phyloP scores from a whole-genome alignment of 2,329 filamentous ascomycete genomes.

The Talaromyces sp. region DNA sequence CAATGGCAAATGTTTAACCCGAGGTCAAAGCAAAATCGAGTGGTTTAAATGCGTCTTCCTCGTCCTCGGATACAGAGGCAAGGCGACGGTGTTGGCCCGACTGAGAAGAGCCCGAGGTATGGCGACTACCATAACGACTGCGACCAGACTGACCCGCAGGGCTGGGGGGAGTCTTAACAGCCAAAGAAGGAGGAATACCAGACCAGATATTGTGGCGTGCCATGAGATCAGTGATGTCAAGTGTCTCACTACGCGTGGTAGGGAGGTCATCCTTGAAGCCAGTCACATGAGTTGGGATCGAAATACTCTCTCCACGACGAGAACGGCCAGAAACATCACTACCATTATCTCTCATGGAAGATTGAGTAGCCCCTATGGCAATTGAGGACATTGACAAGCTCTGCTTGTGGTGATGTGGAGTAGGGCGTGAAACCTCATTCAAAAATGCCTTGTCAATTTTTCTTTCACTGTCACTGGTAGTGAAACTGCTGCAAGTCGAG shows the following conservation, averaged over 20 bases:
- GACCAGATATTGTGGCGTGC: slow-evolving; percentile 7
- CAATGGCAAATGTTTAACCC: not conserved
- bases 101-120: not conserved
- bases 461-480: not conserved
- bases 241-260: not conserved
- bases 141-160: not conserved
- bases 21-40: not conserved
- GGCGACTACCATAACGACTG: slow-evolving; percentile 1
- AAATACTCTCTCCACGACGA: slow-evolving; percentile 9
- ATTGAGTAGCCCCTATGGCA: not conserved
- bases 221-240: slow-evolving; percentile 5
- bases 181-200: not conserved
- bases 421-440: not conserved
- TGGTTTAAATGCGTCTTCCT: slow-evolving; percentile 6
- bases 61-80: slow-evolving; percentile 7
- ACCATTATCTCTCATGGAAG: not conserved
- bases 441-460: not conserved
- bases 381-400: slow-evolving; percentile 8
- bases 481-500: slow-evolving; percentile 5
- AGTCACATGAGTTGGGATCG: not conserved
- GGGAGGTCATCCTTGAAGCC: not conserved
- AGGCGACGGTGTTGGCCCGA: slow-evolving; percentile 5
- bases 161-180: not conserved
- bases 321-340: not conserved
- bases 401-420: slow-evolving; percentile 6